Conservation (phyloP, 139 green algal species). For the Micromonas pusilla region DNA sequence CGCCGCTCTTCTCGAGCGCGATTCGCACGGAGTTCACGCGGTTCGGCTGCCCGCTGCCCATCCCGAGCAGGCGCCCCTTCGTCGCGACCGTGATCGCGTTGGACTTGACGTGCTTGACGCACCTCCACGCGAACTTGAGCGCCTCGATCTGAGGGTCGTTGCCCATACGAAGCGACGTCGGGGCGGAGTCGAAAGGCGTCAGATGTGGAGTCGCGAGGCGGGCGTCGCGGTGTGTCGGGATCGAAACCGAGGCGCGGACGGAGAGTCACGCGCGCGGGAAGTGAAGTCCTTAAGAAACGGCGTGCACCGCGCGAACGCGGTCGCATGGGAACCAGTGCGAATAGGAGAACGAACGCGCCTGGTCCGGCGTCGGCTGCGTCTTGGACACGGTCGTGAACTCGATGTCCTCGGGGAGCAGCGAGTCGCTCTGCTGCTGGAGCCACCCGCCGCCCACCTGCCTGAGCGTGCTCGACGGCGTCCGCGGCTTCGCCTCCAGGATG, state of each 20-base stretch:
- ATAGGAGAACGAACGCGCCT: no score
- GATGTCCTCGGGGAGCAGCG: slow-evolving; percentile 65
- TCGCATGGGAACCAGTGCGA: no score
- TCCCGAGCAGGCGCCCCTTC: slow-evolving; percentile 80
- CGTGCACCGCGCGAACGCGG: no score
- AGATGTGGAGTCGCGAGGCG: no score
- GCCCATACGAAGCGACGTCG: no score
- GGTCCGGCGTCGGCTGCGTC: slow-evolving; percentile 69
- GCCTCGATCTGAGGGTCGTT: no score
- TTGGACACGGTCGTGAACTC: slow-evolving; percentile 63
- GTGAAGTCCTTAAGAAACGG: no score
- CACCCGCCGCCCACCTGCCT: slow-evolving; percentile 79
- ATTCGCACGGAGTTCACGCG: slow-evolving; percentile 89
- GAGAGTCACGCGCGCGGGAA: no score
- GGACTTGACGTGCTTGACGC: slow-evolving; percentile 98
- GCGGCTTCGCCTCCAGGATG: slow-evolving; percentile 87
- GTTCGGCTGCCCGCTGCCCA: slow-evolving; percentile 98
- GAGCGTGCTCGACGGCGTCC: slow-evolving; percentile 56
- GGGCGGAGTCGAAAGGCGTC: no score
- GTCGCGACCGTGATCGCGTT: slow-evolving; percentile 99
- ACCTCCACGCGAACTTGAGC: slow-evolving; percentile 91
- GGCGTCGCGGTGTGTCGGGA: no score
- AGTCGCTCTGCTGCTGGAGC: slow-evolving; percentile 81
- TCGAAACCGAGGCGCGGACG: no score
- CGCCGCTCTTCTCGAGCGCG: slow-evolving; percentile 87